Evolutionary conservation across 495 filamentous ascomycete genomes (phyloP), one percentile per base, ranked within the genome.

Genomic region (Penicillium robsamsonii): DNA sequence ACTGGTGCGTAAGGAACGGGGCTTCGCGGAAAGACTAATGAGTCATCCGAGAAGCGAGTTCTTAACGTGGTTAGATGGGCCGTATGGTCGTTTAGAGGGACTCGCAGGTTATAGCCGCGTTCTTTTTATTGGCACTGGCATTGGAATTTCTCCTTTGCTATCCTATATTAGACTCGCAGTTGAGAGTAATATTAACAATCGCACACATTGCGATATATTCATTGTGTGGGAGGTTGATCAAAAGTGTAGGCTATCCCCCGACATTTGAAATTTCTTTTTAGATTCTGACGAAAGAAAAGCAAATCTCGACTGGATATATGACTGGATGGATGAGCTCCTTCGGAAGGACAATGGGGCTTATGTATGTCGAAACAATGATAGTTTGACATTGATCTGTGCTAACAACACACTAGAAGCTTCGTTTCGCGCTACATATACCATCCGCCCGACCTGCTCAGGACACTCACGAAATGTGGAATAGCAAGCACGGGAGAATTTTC

Each of bases 261-360:
- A 43, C 7, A 43, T 43, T 43, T 43, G 3, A 43, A 10, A 1
- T 31, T 8, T 17, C 41, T 43, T 43, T 43, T 43, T 12, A 43
- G 17, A 43, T 43, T 43, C 41, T 43, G 18, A 43, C 41, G 9
- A 43, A 20, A 22, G 41, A 43, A 43, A 43, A 43, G 41, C 7
- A 43, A 43, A 43, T 43, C 9, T 43, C 41, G 41, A 43, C 41
- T 43, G 7, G 41, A 43, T 43, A 43, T 43, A 43, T 43, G 18
- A 43, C 18, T 43, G 7, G 41, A 43, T 43, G 18, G 18, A 43
- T 43, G 7, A 43, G 41, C 41, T 43, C 41, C 41, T 43, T 22
- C 41, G 41, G 41, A 43, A 43, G 41, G 41, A 43, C 9, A 43
- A 43, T 22, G 7, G 41, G 41, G 41, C 41, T 43, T 43, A 43